These are phyloP conservation scores for Mixia osmundae DNA, from an alignment of 1,284 basidiomycete species.

Conservation along the genomic window DNA sequence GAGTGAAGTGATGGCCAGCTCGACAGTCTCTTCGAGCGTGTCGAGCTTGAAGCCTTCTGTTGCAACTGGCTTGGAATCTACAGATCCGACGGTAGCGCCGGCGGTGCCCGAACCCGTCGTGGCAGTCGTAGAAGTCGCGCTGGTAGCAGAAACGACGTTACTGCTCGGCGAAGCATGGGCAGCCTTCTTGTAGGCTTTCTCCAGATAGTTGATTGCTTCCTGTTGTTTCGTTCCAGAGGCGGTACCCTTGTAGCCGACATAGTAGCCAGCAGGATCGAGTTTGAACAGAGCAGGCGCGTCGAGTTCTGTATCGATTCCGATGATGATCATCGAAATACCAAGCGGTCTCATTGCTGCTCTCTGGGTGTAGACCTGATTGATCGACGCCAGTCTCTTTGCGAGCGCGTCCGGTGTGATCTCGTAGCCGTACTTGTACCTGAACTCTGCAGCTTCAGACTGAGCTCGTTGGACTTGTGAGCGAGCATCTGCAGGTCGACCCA, in stretches of 20 bases:
- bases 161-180: too few relatives aligned
- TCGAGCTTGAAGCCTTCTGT: conserved; percentile 7
- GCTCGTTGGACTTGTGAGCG: conserved; percentile 73
- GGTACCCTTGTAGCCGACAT: conserved; percentile 92
- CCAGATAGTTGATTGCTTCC: conserved; percentile 84
- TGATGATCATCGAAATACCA: conserved; percentile 90
- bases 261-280: conserved; percentile 95
- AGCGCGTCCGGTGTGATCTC: conserved; percentile 91
- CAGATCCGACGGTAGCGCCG: too few relatives aligned
- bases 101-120: too few relatives aligned
- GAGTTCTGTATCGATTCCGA: conserved; percentile 70
- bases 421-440: conserved; percentile 92
- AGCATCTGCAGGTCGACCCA: conserved; percentile 83
- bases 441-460: conserved; percentile 72
- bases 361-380: conserved; percentile 98
- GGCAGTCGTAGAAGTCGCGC: too few relatives aligned
- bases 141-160: too few relatives aligned
- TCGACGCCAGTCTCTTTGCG: conserved; percentile 81
- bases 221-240: conserved; percentile 93
- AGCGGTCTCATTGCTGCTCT: conserved; percentile 90
- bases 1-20: conserved; percentile 89
- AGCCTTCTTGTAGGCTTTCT: conserved; percentile 97
- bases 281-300: conserved; percentile 85
- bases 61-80: too few relatives aligned
- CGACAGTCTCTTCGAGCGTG: conserved; percentile 12